Conservation (phyloP, 2,329 filamentous ascomycete species). For the Aspergillus glaucus region DNA sequence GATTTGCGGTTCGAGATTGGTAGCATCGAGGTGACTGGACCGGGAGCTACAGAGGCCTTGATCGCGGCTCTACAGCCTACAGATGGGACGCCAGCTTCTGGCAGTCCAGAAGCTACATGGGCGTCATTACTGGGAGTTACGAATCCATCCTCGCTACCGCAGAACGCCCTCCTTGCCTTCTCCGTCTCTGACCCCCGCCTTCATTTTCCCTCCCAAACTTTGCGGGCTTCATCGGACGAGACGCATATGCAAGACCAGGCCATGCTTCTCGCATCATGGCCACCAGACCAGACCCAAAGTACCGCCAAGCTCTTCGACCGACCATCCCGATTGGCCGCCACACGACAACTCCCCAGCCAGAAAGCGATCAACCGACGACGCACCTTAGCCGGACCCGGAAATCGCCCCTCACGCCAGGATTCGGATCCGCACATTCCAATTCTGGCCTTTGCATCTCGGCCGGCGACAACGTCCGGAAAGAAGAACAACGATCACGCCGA, state of each 20-base stretch:
- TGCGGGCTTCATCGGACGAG: conserved; percentile 36
- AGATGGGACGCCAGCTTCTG: conserved; percentile 12
- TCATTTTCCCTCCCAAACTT: conserved; percentile 62
- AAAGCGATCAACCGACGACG: conserved; percentile 75
- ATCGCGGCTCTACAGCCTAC: conserved; percentile 57
- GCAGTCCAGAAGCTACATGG: conserved; percentile 37
- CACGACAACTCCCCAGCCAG: conserved; percentile 63
- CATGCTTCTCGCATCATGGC: conserved; percentile 61
- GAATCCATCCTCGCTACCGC: conserved; percentile 64
- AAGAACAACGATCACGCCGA: conserved; percentile 35
- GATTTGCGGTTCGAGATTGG: conserved; percentile 67
- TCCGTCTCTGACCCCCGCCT: conserved; percentile 73
- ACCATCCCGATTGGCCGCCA: conserved; percentile 57
- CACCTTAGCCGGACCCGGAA: conserved; percentile 56
- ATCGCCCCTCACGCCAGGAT: conserved; percentile 50
- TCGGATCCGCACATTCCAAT: conserved; percentile 73
- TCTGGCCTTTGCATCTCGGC: conserved; percentile 59
- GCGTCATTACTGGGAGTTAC: conserved; percentile 47
- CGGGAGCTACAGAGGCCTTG: conserved; percentile 72
- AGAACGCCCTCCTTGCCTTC: conserved; percentile 66
- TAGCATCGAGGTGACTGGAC: conserved; percentile 64
- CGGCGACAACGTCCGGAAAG: conserved; percentile 25
- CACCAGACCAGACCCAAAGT: conserved; percentile 49
- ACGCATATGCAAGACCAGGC: conserved; percentile 43
- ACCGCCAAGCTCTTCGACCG: conserved; percentile 61